phyloP scores from a whole-genome alignment of 2,329 filamentous ascomycete species.

The Xylaria sp. region DNA sequence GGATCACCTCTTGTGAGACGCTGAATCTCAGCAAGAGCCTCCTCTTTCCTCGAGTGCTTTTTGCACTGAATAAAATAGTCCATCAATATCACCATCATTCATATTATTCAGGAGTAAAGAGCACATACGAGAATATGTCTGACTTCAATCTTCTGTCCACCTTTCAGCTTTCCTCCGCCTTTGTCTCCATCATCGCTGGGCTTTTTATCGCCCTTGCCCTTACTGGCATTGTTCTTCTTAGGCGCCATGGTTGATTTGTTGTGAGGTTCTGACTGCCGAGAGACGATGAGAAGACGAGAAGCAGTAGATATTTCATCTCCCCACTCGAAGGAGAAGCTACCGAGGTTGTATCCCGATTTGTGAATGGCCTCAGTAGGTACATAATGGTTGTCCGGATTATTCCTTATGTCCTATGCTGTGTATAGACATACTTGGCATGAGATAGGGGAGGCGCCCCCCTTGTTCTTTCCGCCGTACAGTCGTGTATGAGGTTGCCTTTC shows the following conservation, averaged over 20 bases:
- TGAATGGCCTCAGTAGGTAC: not conserved
- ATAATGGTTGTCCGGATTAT: not conserved
- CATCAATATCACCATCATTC: not conserved
- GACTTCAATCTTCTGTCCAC: slow-evolving; percentile 19
- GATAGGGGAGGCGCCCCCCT: too few species aligned
- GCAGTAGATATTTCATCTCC: not conserved
- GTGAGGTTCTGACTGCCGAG: not conserved
- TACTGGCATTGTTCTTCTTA: slow-evolving; percentile 26
- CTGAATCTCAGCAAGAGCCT: slow-evolving; percentile 61
- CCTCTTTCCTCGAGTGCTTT: slow-evolving; percentile 73
- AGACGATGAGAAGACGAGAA: not conserved
- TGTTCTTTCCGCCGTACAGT: not conserved
- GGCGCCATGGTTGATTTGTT: slow-evolving; percentile 19
- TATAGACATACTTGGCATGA: not conserved
- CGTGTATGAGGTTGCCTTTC: not conserved
- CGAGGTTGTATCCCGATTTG: not conserved
- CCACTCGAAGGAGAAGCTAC: not conserved
- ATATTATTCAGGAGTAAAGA: not conserved
- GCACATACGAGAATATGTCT: slow-evolving; percentile 21
- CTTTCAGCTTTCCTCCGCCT: slow-evolving; percentile 20
- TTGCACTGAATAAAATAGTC: slow-evolving; percentile 47
- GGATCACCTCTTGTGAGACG: slow-evolving; percentile 17
- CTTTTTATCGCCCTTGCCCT: slow-evolving; percentile 20
- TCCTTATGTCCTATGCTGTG: not conserved
- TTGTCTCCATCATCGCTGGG: slow-evolving; percentile 19